Conservation (phyloP, 371 early-diverging fungal genomes). For the Syncephalastrum monosporum region DNA sequence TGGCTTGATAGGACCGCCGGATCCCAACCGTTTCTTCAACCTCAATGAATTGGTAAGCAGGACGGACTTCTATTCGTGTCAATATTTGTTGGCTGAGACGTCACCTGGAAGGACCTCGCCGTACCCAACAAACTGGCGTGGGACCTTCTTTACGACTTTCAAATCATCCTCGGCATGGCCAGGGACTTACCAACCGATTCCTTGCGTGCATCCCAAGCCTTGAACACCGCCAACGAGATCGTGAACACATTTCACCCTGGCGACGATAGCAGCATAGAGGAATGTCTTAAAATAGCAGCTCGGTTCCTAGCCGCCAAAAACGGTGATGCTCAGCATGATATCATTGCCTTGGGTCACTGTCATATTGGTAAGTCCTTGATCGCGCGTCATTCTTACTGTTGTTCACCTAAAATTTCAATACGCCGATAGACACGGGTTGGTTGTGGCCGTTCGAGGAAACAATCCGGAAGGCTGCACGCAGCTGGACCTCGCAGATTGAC, state of each 20-base stretch:
- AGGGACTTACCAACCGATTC: slow-evolving; percentile 73
- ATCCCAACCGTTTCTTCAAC: slow-evolving; percentile 60
- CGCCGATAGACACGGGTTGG: slow-evolving; percentile 65
- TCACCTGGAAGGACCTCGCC: slow-evolving; percentile 63
- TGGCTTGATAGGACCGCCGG: slow-evolving; percentile 65
- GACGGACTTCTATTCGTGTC: neutral
- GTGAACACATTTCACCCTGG: slow-evolving; percentile 71
- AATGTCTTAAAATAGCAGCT: slow-evolving; percentile 57
- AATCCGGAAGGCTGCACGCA: slow-evolving; percentile 89
- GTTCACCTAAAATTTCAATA: neutral
- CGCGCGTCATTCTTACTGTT: neutral
- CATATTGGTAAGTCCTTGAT: slow-evolving; percentile 65
- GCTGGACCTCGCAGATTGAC: slow-evolving; percentile 63
- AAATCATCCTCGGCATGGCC: slow-evolving; percentile 77
- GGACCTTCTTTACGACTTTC: slow-evolving; percentile 74
- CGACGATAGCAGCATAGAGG: slow-evolving; percentile 49
- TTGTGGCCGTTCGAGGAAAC: slow-evolving; percentile 97
- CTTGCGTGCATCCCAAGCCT: slow-evolving; percentile 75
- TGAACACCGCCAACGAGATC: slow-evolving; percentile 80
- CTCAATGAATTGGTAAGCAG: slow-evolving; percentile 34
- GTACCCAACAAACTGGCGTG: slow-evolving; percentile 72
- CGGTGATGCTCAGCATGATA: slow-evolving; percentile 56
- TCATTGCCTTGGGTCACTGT: slow-evolving; percentile 90
- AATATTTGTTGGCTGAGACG: slow-evolving; percentile 30
- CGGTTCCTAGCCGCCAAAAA: slow-evolving; percentile 64